Base-by-base conservation (phyloP, 2,329 filamentous ascomycete genomes). In the Cryphonectria nitschkei region DNA sequence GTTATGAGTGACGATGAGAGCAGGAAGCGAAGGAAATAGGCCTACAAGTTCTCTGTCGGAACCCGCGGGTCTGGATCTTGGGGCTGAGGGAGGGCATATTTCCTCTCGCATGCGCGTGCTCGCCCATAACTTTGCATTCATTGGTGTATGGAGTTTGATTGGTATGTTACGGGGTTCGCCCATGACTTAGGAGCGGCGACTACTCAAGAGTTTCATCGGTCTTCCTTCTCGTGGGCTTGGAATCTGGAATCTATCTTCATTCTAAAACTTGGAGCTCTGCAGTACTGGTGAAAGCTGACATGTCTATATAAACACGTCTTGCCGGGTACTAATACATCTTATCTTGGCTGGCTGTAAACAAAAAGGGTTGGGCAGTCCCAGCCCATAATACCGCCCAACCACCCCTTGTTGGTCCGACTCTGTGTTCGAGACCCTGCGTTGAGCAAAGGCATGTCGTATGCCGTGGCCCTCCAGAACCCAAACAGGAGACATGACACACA, bases 1-100 rank as follows among this genome's bases (percentile, higher is more conserved):
- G 81, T 77, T 58, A 85, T 86, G 67, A 85, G 82, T 70, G 84
- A 84, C 75, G 82, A 85, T 70, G 81, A 76, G 68, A 75, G 79
- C 72, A 83, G 81, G 74, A 81, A 78, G 75, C 78, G 77, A 66
- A 82, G 77, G 76, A 79, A 79, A 70, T 80, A 72, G 73, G 11
- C n/a, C 16, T 2, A 26, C 50, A n/a, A n/a, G 46, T 60, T 60
- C 37, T n/a, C 22, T 26, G n/a, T 34, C 13, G 41, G 41, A 13
- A 13, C 11, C 41, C 16, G 26, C 41, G 7, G 19, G 43, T 46
- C 43, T 46, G 16, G 22, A 50, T n/a, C 16, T 16, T 52, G 11
- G 1, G 60, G 7, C 16, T 9, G 29, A 56, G 16, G n/a, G 43
- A 34, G 39, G 32, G 26, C 2, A 11, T 50, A 22, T 50, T 26